A percentile compares a stretch with the other conserved stretches of the same genome.
phyloP scores from a whole-genome alignment of 192 early-diverging fungal genomes.

The Funneliformis geosporum region DNA sequence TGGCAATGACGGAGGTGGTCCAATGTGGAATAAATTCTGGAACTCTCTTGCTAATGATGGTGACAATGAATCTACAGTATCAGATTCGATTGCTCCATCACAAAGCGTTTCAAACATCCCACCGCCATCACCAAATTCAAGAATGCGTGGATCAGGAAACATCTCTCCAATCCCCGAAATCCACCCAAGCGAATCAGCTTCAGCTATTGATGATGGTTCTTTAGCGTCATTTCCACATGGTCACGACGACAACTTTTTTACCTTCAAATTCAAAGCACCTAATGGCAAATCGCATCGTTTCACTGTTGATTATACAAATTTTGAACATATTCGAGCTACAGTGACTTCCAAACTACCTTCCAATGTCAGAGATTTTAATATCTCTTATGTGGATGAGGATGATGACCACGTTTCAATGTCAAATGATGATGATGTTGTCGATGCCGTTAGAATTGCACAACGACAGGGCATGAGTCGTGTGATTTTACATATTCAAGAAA shows the following conservation, averaged over 20 bases:
- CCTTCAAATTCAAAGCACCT: constrained; percentile 80
- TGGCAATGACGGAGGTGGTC: constrained; percentile 53
- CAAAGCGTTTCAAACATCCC: constrained; percentile 45
- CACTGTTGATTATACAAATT: constrained; percentile 56
- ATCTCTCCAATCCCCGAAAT: constrained; percentile 57
- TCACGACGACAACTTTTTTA: constrained; percentile 48
- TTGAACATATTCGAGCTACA: constrained; percentile 53
- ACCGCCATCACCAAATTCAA: constrained; percentile 47
- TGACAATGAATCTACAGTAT: constrained; percentile 63
- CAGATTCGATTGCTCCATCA: constrained; percentile 58
- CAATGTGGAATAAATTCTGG: constrained; percentile 83
- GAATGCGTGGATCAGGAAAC: constrained; percentile 30
- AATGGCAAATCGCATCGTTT: constrained; percentile 77
- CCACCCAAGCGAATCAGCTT: constrained; percentile 57
- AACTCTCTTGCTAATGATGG: constrained; percentile 65
- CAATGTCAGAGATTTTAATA: constrained; percentile 45
- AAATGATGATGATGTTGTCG: constrained; percentile 74
- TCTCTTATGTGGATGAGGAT: constrained; percentile 92
- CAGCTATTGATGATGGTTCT: constrained; percentile 50
- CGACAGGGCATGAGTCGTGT: constrained; percentile 77
- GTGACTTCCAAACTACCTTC: constrained; percentile 60
- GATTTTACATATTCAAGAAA: constrained; percentile 62
- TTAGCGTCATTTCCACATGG: constrained; percentile 41
- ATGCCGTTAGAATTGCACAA: constrained; percentile 81
- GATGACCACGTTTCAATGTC: constrained; percentile 82